Evolutionary conservation across 768 basidiomycete genomes (phyloP).

Genomic region (Heimioporus sp.): DNA sequence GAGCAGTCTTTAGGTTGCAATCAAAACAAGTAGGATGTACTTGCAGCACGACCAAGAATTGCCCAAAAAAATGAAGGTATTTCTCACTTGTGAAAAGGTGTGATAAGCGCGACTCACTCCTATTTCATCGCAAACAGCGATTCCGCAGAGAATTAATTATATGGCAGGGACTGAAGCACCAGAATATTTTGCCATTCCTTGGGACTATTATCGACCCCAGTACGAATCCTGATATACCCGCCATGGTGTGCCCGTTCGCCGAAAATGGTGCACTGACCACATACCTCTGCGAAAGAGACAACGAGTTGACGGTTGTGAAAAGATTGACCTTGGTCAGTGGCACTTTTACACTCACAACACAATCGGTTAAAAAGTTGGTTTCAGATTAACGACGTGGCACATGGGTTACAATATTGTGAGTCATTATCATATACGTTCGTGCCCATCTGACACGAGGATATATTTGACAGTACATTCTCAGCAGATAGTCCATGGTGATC

Average conservation of each 20-base stretch:
- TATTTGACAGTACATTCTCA: no score
- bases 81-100: no score
- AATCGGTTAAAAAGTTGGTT: no score
- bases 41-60: not conserved
- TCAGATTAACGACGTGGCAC: no score
- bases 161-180: not conserved
- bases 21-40: not conserved
- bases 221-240: not conserved
- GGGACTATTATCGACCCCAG: not conserved
- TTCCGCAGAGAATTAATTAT: not conserved
- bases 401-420: no score
- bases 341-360: no score
- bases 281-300: not conserved
- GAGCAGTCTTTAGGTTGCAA: not conserved
- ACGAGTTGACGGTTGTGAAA: not conserved
- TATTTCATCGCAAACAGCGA: not conserved
- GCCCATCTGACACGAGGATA: no score
- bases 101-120: not conserved
- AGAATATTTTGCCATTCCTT: not conserved
- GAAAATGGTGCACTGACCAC: not conserved
- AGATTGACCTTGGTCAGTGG: no score
- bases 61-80: not conserved
- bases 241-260: constrained; percentile 1
- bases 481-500: no score
- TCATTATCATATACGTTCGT: no score